Evolutionary conservation across 2,329 filamentous ascomycete species (phyloP).

Genomic region (Fusarium buxicola): DNA sequence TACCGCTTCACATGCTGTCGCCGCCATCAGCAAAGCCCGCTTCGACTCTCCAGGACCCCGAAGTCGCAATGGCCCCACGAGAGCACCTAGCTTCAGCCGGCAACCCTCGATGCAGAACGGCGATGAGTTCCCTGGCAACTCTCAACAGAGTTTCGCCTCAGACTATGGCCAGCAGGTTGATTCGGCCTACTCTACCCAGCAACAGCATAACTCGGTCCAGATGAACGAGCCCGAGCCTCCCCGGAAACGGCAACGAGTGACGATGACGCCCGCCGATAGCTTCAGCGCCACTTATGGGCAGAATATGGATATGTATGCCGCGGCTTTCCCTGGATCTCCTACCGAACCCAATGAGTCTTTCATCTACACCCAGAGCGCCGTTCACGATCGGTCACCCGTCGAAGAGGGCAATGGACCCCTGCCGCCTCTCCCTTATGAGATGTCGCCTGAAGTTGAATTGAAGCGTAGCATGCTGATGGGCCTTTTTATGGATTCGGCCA

Average conservation of each 20-base stretch:
- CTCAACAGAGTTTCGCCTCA: slow-evolving; percentile 85
- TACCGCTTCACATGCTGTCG: slow-evolving; percentile 91
- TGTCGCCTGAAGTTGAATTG: slow-evolving; percentile 75
- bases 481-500: slow-evolving; percentile 80
- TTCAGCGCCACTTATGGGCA: slow-evolving; percentile 64
- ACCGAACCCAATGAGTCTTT: slow-evolving; percentile 87
- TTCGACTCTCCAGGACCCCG: slow-evolving; percentile 87
- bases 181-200: slow-evolving; percentile 75
- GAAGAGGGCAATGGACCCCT: slow-evolving; percentile 69
- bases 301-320: slow-evolving; percentile 58
- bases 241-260: slow-evolving; percentile 77
- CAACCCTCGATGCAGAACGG: slow-evolving; percentile 78
- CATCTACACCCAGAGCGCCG: slow-evolving; percentile 67
- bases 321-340: slow-evolving; percentile 74
- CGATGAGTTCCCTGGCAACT: slow-evolving; percentile 76
- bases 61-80: slow-evolving; percentile 70
- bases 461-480: slow-evolving; percentile 86
- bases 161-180: slow-evolving; percentile 81
- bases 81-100: slow-evolving; percentile 76
- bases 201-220: slow-evolving; percentile 52
- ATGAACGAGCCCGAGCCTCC: slow-evolving; percentile 76
- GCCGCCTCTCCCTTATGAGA: slow-evolving; percentile 71
- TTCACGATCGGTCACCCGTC: slow-evolving; percentile 56
- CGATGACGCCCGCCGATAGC: slow-evolving; percentile 66
- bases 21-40: slow-evolving; percentile 95